Conservation (phyloP, 2,329 filamentous ascomycete genomes). For the Fusarium dlaminii region DNA sequence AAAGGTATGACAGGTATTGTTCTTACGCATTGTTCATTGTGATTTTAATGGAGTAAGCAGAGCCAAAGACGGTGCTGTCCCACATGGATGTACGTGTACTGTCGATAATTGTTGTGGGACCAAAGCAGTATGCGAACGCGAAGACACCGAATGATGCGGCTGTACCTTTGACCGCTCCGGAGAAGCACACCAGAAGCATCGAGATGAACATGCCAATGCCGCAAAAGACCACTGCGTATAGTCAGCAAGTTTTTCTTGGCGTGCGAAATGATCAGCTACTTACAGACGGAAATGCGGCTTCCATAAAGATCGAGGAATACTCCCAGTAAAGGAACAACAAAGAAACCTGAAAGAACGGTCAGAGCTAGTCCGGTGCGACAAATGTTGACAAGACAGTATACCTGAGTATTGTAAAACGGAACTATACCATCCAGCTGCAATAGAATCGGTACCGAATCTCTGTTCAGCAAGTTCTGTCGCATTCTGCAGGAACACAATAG, state of each 20-base stretch:
- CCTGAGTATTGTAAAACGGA: conserved; percentile 59
- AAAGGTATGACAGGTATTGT: rapidly evolving
- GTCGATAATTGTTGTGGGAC: conserved; percentile 67
- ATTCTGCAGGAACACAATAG: conserved; percentile 63
- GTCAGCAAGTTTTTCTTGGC: rapidly evolving
- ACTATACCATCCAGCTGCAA: conserved; percentile 68
- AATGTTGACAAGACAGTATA: rapidly evolving
- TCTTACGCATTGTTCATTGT: conserved; percentile 62
- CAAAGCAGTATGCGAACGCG: conserved; percentile 62
- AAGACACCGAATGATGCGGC: conserved; percentile 68
- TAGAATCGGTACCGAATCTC: conserved; percentile 60
- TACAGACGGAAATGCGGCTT: conserved; percentile 60
- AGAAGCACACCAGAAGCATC: conserved; percentile 65
- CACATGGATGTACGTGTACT: conserved; percentile 67
- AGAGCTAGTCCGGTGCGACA: neutral
- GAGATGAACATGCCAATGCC: conserved; percentile 55
- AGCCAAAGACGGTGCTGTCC: conserved; percentile 66
- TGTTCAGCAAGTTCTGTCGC: conserved; percentile 69
- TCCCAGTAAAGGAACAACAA: conserved; percentile 64
- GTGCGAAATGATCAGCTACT: neutral
- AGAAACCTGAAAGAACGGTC: conserved; percentile 53
- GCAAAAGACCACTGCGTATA: neutral
- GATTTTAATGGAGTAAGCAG: conserved; percentile 67
- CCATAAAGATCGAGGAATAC: conserved; percentile 65
- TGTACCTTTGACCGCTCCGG: conserved; percentile 57